Evolutionary conservation across 805 yeast species (phyloP).

Genomic region (Vanderwaltozyma yarrowii): DNA sequence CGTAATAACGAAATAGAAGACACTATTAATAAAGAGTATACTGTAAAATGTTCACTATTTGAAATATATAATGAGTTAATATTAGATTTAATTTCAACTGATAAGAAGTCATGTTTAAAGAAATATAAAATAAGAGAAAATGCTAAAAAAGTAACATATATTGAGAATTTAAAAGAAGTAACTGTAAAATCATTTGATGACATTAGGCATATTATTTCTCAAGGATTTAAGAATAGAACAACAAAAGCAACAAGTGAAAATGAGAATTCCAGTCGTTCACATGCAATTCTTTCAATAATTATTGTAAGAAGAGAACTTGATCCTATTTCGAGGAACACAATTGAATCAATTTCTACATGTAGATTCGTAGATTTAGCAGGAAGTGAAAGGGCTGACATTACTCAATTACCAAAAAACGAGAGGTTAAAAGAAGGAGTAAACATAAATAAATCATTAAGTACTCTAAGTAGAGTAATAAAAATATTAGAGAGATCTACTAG

Average conservation of each 20-base stretch:
- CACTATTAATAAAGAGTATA: constrained; percentile 37
- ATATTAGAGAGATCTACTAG: constrained; percentile 39
- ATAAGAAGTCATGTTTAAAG: neutral
- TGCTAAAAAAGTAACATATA: constrained; percentile 58
- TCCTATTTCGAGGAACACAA: constrained; percentile 39
- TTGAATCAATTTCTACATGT: constrained; percentile 30
- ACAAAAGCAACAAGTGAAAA: constrained; percentile 88
- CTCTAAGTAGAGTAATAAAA: constrained; percentile 83
- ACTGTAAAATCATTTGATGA: constrained; percentile 60
- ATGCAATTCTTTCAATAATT: constrained; percentile 70
- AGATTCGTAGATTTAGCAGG: constrained; percentile 92
- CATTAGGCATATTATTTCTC: constrained; percentile 44
- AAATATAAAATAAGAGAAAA: constrained; percentile 71
- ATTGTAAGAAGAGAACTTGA: constrained; percentile 59
- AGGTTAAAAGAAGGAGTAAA: constrained; percentile 85
- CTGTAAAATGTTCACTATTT: constrained; percentile 61
- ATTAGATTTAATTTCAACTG: constrained; percentile 41
- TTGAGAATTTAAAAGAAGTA: constrained; percentile 52
- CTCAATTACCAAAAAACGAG: constrained; percentile 83
- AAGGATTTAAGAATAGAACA: constrained; percentile 65
- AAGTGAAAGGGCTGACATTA: constrained; percentile 66
- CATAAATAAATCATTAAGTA: constrained; percentile 78
- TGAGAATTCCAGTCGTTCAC: constrained; percentile 79
- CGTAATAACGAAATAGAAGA: constrained; percentile 6
- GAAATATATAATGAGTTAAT: constrained; percentile 85